phyloP scores from a whole-genome alignment of 225 moss, liverwort and hornwort species.

The Bryoerythrophyllum caledonicum region DNA sequence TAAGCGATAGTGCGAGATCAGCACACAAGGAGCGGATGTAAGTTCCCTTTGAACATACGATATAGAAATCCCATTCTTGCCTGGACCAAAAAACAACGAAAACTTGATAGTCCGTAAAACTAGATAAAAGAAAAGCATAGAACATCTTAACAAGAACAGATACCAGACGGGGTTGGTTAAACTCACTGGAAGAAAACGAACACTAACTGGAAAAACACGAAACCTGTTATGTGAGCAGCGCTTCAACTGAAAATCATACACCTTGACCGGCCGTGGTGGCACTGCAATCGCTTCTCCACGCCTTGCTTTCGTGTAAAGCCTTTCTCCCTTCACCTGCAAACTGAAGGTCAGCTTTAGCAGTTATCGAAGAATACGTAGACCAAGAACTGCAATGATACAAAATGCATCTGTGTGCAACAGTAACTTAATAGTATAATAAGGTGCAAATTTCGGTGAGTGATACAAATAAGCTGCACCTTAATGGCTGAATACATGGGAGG shows the following conservation, averaged over 20 bases:
- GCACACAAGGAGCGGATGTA: slow-evolving; percentile 89
- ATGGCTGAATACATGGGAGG: slow-evolving; percentile 70
- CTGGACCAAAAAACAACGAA: slow-evolving; percentile 36
- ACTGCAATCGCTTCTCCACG: slow-evolving; percentile 81
- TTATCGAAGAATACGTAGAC: background rate
- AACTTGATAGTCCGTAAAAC: slow-evolving; percentile 3
- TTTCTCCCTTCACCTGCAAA: slow-evolving; percentile 79
- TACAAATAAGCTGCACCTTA: slow-evolving; percentile 41
- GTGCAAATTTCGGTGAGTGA: slow-evolving; percentile 3
- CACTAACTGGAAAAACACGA: background rate
- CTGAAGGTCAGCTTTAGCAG: background rate
- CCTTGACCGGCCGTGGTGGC: slow-evolving; percentile 64
- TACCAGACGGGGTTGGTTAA: background rate
- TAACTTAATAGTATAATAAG: background rate
- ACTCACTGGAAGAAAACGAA: background rate
- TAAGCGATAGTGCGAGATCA: slow-evolving; percentile 68
- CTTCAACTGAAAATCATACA: slow-evolving; percentile 68
- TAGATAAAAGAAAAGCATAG: slow-evolving; percentile 1
- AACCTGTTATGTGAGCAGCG: slow-evolving; percentile 65
- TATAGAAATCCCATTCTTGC: slow-evolving; percentile 78
- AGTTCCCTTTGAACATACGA: slow-evolving; percentile 92
- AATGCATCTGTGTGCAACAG: background rate
- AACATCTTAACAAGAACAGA: slow-evolving; percentile 8
- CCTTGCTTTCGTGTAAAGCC: slow-evolving; percentile 86
- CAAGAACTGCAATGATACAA: slow-evolving; percentile 13